Evolutionary conservation across 805 yeast species (phyloP).

Genomic region (Torulaspora maleeae): DNA sequence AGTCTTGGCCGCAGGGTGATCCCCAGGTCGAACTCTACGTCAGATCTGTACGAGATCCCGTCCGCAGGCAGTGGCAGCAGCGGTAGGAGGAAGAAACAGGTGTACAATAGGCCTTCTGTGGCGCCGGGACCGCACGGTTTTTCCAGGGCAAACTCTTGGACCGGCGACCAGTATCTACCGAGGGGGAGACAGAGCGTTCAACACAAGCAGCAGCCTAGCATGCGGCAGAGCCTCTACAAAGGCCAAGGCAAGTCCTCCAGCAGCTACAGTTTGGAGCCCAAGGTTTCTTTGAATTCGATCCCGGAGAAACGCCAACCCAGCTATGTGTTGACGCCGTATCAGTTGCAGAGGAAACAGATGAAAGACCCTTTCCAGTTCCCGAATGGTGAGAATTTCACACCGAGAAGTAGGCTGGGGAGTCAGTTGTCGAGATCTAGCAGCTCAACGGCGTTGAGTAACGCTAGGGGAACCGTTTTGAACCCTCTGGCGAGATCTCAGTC

Average conservation of each 20-base stretch:
- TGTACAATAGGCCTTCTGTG: background rate
- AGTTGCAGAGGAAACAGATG: conserved; percentile 31
- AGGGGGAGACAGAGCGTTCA: background rate
- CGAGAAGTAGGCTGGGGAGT: conserved; percentile 16
- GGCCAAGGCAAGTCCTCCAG: background rate
- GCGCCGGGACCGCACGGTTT: background rate
- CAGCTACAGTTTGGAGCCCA: background rate
- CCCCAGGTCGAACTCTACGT: conserved; percentile 27
- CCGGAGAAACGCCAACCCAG: conserved; percentile 8
- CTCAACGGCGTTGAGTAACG: conserved; percentile 9
- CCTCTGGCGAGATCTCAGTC: conserved; percentile 10
- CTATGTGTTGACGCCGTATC: conserved; percentile 27
- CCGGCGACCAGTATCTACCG: background rate
- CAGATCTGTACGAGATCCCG: conserved; percentile 23
- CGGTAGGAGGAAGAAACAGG: conserved; percentile 6
- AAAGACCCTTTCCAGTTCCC: conserved; percentile 29
- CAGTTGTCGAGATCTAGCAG: conserved; percentile 12
- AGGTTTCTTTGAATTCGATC: conserved; percentile 5
- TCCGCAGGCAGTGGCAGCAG: background rate
- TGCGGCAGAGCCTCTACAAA: conserved; percentile 1
- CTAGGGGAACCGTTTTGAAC: background rate
- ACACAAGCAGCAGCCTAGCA: conserved; percentile 4
- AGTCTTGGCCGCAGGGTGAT: conserved; percentile 8
- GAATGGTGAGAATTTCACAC: conserved; percentile 35
- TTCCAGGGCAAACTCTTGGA: background rate